Base-by-base conservation (phyloP, 345 rosid species). In the Populus tremula region DNA sequence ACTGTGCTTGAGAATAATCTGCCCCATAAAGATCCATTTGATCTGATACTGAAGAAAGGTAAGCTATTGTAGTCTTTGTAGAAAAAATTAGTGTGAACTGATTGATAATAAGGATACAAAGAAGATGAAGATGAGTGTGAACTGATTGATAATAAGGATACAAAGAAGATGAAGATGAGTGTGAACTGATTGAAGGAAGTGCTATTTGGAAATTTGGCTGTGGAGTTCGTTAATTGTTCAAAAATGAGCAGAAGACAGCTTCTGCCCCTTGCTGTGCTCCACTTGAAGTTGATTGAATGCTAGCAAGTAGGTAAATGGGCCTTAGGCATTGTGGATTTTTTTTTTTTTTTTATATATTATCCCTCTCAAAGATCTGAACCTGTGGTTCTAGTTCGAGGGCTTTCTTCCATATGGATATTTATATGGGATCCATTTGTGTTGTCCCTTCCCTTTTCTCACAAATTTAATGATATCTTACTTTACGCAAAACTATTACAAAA, bases 181-280 rank as follows among this genome's bases (percentile, higher is more conserved):
- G 86, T 13, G 83, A 84, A 8, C 88, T 83, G 68, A 89, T 73
- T 6, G 93, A 84, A 87, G 88, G 71, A 29, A 90, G 80, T 75
- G 87, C 27, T 97, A 93, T 91, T 66, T 35, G 61, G 6, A 36
- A 77, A 43, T 43, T 43, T 43, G 47, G 14, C 47, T 2, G 6
- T 43, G 47, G 50, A 20, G 64, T 10, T 59, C 2, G 29, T 8
- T 3, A 12, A 25, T 59, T 59, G 29, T 23, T 59, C 63, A 59
- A 10, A 59, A n/a, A n/a, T 9, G 27, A n/a, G 23, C 63, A 41
- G 31, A 35, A 35, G 7, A 27, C 61, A 70, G 38, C 61, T 76
- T 70, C 8, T 43, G 65, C 79, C 77, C 67, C 71, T 29, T 21
- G 39, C 29, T 16, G 0, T 27, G 29, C 25, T n/a, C 92, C 36